phyloP scores from a whole-genome alignment of 306 rosid genomes.

The Trifolium dubium region DNA sequence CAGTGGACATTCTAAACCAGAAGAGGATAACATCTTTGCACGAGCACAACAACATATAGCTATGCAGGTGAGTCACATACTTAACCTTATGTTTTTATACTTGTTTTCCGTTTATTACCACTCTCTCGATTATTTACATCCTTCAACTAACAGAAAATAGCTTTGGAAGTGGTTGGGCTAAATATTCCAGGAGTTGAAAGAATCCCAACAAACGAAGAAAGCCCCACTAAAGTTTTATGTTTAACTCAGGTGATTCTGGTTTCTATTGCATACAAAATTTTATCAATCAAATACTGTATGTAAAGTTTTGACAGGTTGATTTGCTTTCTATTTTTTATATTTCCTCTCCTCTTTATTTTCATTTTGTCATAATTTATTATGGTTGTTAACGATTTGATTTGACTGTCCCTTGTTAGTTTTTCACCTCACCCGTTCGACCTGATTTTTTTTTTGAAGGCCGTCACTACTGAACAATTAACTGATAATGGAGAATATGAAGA shows the following conservation, averaged over 20 bases:
- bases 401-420: conserved; percentile 23
- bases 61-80: conserved; percentile 57
- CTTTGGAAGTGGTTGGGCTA: conserved; percentile 61
- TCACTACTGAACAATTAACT: conserved; percentile 60
- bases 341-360: neutral
- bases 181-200: conserved; percentile 55
- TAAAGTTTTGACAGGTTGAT: conserved; percentile 17
- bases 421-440: conserved; percentile 12
- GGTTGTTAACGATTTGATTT: conserved; percentile 17
- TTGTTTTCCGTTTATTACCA: neutral
- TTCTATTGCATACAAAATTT: conserved; percentile 25
- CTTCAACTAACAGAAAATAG: conserved; percentile 57
- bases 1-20: conserved; percentile 73
- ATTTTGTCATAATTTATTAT: conserved; percentile 19
- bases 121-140: conserved; percentile 6
- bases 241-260: conserved; percentile 61
- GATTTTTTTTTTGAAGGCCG: conserved; percentile 56
- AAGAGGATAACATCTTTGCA: conserved; percentile 70
- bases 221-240: conserved; percentile 69
- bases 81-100: conserved; percentile 16
- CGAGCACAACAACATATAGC: conserved; percentile 85
- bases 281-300: conserved; percentile 10
- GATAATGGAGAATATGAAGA: conserved; percentile 67
- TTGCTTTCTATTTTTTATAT: neutral
- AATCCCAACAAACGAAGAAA: conserved; percentile 46